Evolutionary conservation across 2,329 filamentous ascomycete genomes (phyloP), one percentile per base, ranked within the genome.

Genomic region (Alternaria sp.): DNA sequence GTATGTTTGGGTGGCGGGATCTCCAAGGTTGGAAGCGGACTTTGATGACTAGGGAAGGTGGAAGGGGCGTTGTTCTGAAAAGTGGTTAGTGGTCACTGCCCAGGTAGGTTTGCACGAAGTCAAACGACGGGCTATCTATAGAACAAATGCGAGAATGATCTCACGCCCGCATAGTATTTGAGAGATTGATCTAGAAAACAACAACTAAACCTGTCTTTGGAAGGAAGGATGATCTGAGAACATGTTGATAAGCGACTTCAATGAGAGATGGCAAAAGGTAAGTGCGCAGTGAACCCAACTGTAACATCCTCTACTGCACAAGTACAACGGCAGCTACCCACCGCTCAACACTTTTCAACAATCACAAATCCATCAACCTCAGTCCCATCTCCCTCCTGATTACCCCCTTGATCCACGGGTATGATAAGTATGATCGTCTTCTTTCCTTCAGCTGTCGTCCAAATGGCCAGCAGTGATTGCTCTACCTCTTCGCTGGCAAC

Each of bases 321-420:
- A n/a, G n/a, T 37, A 37, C 8, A 37, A 5, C 15, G 15, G 15
- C 33, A 9, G 2, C 0, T 5, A 37, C 33, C 15, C 9, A 37
- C 33, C 7, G 1, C 14, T 37, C 14, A 37, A 5, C 6, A 15
- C 6, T 4, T 37, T 7, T 1, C 3, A 37, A 37, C 33, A 4
- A 37, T 37, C 1, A 37, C 33, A 3, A 0, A 37, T n/a, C 4
- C 33, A 37, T n/a, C 30, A 2, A 2, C 0, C 30, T 37, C 30
- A 0, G 30, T 1, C 6, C 3, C 6, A 37, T 5, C 0, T 0
- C 14, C 3, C 14, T 37, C 7, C 30, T 15, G 6, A 2, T 33
- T 0, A 1, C 6, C 30, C 0, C 4, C 30, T 37, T 15, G 0
- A 37, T 4, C 30, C 14, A 15, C 30, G 15, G 14, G n/a, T n/a